Evolutionary conservation across 768 basidiomycete species (phyloP), one percentile per base, ranked within the genome.

Genomic region (Xerocomellus amylosporus): DNA sequence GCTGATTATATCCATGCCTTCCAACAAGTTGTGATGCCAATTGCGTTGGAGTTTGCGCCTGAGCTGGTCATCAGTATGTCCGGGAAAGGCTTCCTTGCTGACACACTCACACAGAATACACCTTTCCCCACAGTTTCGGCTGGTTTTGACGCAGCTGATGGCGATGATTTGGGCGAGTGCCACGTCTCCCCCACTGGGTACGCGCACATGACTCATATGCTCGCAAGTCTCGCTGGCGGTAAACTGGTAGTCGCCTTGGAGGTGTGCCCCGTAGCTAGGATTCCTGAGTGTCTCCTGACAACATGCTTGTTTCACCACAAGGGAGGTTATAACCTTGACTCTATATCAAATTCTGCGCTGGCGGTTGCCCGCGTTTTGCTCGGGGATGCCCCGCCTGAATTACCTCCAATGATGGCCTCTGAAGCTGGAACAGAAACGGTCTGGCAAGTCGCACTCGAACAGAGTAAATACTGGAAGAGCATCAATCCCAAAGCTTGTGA

Each of bases 141-240:
- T 17, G 97, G 97, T 4, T 99, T 98, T 65, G 97, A 99, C 65
- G 97, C 97, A 9, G 97, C 97, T 1, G 82, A 80, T 28, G 97
- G 97, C 4, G 97, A 99, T 64, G 84, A 86, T 36, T 79, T 99
- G 5, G 97, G 97, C 34, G 88, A 88, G 73, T 98, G 95, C 63
- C 77, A 85, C 60, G 95, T 99, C 55, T 81, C 90, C 5, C 97
- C 97, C 1, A 81, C 85, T 17, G 97, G 95, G 5, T 99, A 93
- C 69, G 93, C 93, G 0, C 97, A 98, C 63, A 98, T 99, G 95
- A 97, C 97, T 7, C 90, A 98, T 65, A 96, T 99, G 93, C 78
- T 99, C 9, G 82, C 86, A 38, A 84, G 88, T 20, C 77, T 99
- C 17, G 96, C 96, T 22, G 82, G 83, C 8, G 97, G 97, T 3